Conservation (phyloP, 805 yeast species). For the Kodamaea restingae region DNA sequence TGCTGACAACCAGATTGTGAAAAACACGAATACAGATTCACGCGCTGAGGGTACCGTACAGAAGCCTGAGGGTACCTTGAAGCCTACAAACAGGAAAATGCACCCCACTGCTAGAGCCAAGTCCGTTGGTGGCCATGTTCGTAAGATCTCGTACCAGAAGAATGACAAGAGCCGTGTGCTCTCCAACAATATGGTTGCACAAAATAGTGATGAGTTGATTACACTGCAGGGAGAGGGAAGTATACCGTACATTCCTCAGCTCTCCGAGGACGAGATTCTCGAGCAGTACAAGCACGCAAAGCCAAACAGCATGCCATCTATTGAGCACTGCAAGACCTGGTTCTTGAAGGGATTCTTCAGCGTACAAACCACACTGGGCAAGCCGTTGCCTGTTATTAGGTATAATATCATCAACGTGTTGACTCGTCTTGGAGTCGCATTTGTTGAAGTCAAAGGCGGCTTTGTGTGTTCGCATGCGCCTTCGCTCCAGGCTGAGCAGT, state of each 20-base stretch:
- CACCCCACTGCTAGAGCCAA: constrained; percentile 89
- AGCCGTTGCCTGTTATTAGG: constrained; percentile 83
- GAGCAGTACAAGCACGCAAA: constrained; percentile 51
- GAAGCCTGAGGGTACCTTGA: not conserved
- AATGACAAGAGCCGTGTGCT: constrained; percentile 17
- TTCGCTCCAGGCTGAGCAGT: constrained; percentile 29
- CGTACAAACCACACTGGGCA: constrained; percentile 92
- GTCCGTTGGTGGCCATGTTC: constrained; percentile 72
- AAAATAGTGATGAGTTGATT: constrained; percentile 43
- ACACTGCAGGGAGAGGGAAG: constrained; percentile 9
- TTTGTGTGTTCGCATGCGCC: constrained; percentile 76
- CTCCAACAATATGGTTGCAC: constrained; percentile 37
- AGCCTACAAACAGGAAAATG: constrained; percentile 22
- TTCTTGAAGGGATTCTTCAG: constrained; percentile 91
- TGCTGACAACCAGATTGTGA: constrained; percentile 21
- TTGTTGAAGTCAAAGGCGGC: constrained; percentile 90
- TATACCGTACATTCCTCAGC: constrained; percentile 30
- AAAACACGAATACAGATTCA: not conserved
- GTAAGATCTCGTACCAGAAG: constrained; percentile 52
- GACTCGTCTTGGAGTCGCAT: constrained; percentile 71
- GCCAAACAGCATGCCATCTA: constrained; percentile 84
- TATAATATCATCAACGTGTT: constrained; percentile 77
- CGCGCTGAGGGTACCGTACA: not conserved
- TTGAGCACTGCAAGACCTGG: constrained; percentile 86
- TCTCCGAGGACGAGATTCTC: constrained; percentile 39